Evolutionary conservation across 768 basidiomycete genomes (phyloP).

Genomic region (Tricholoma sp.): DNA sequence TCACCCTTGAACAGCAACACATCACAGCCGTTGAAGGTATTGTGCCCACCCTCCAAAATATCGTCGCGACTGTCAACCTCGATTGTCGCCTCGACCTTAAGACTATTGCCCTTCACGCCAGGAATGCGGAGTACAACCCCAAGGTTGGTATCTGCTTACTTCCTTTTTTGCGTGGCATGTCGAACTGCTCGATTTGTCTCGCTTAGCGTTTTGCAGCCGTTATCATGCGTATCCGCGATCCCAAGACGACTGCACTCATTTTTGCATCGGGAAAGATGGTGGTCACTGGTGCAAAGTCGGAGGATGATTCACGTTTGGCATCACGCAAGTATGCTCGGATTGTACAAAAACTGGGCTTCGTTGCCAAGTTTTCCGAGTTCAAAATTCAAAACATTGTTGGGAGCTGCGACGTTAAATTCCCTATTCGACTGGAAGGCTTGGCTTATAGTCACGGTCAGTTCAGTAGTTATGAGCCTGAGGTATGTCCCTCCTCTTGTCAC

Average conservation of each 20-base stretch:
- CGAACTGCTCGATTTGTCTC: constrained; percentile 60
- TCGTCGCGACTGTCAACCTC: constrained; percentile 97
- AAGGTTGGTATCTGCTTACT: constrained; percentile 77
- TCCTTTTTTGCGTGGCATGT: constrained; percentile 41
- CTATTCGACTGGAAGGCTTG: constrained; percentile 94
- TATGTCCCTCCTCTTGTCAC: constrained; percentile 32
- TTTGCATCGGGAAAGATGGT: constrained; percentile 99
- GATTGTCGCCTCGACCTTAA: constrained; percentile 96
- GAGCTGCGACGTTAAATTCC: constrained; percentile 97
- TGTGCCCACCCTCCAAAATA: constrained; percentile 99
- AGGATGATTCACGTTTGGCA: constrained; percentile 94
- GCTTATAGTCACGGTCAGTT: constrained; percentile 98
- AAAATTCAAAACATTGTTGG: constrained; percentile 99
- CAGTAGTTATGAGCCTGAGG: constrained; percentile 97
- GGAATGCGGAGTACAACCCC: constrained; percentile 99
- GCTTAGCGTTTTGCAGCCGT: constrained; percentile 99
- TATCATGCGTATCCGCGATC: constrained; percentile 99
- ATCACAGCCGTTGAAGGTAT: constrained; percentile 97
- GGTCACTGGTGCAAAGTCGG: constrained; percentile 98
- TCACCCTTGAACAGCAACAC: constrained; percentile 88
- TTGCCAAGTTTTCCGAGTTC: constrained; percentile 98
- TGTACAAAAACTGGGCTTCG: constrained; percentile 98
- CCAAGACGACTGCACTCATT: constrained; percentile 98
- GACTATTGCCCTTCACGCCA: constrained; percentile 95
- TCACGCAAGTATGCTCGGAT: constrained; percentile 99